Evolutionary conservation across 2,329 filamentous ascomycete species (phyloP).

Genomic region (Teratosphaeria destructans): DNA sequence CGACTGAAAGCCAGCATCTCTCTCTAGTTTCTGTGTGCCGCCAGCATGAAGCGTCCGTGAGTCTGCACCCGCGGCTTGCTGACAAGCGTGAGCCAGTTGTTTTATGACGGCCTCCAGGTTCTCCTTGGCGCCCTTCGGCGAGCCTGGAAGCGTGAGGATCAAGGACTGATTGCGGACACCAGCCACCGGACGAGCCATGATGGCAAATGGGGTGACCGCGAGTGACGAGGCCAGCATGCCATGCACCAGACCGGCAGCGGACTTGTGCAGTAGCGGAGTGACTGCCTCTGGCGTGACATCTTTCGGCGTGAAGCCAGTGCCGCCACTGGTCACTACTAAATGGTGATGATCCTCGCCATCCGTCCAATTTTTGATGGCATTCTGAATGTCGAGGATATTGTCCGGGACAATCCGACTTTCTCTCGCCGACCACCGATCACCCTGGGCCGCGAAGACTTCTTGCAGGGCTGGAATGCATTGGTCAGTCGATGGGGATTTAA

Average conservation of each 20-base stretch:
- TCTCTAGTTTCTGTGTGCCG: conserved; percentile 72
- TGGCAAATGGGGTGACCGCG: conserved; percentile 81
- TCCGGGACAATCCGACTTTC: conserved; percentile 72
- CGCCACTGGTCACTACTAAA: conserved; percentile 78
- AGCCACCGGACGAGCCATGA: conserved; percentile 91
- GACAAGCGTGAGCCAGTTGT: conserved; percentile 87
- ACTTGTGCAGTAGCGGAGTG: conserved; percentile 65
- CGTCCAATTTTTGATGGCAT: conserved; percentile 60
- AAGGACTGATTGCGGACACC: conserved; percentile 73
- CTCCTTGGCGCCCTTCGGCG: conserved; percentile 88
- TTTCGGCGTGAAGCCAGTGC: conserved; percentile 78
- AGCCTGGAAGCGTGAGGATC: conserved; percentile 83
- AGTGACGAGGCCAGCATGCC: conserved; percentile 84
- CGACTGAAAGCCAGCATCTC: conserved; percentile 53
- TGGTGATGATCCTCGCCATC: conserved; percentile 54
- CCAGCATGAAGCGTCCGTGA: conserved; percentile 71
- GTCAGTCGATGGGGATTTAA: conserved; percentile 68
- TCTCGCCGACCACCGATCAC: conserved; percentile 59
- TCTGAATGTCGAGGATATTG: conserved; percentile 62
- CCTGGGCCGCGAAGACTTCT: conserved; percentile 56
- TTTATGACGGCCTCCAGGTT: conserved; percentile 83
- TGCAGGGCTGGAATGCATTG: conserved; percentile 57
- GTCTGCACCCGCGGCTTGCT: conserved; percentile 73
- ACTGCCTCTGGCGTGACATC: conserved; percentile 89
- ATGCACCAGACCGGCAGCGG: conserved; percentile 83